These are phyloP conservation scores for Annulohypoxylon bovei DNA, from an alignment of 495 filamentous ascomycete species.

Conservation along the genomic window DNA sequence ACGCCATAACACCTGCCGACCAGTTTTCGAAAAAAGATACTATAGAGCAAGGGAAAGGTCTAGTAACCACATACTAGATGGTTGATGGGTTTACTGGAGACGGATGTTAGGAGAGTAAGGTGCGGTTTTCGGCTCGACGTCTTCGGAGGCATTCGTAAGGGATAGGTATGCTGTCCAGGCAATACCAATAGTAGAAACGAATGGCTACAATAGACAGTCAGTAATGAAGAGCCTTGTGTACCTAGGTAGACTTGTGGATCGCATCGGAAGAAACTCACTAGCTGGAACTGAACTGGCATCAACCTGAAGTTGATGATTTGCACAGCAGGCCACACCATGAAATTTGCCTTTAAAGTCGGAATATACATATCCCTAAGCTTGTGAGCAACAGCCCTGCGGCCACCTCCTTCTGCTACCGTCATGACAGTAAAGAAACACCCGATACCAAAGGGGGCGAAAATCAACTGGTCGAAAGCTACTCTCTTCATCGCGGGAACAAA, in stretches of 20 bases:
- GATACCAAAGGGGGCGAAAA: constrained; percentile 92
- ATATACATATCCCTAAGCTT: constrained; percentile 96
- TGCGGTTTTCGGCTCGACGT: constrained; percentile 52
- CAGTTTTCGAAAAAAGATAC: background rate
- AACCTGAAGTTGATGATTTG: constrained; percentile 97
- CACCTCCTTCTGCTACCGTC: constrained; percentile 95
- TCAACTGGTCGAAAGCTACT: constrained; percentile 92
- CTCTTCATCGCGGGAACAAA: constrained; percentile 85
- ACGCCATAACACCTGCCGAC: constrained; percentile 29
- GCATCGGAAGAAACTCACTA: constrained; percentile 70
- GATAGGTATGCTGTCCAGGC: constrained; percentile 99
- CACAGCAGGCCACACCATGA: constrained; percentile 92
- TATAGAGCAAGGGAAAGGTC: constrained; percentile 12
- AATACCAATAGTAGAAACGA: constrained; percentile 96
- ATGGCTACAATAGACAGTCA: constrained; percentile 69
- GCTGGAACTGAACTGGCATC: constrained; percentile 94
- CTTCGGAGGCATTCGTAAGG: constrained; percentile 88
- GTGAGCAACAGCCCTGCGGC: constrained; percentile 75
- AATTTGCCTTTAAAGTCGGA: constrained; percentile 95
- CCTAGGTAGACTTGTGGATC: background rate
- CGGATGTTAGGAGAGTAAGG: constrained; percentile 46
- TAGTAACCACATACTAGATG: background rate
- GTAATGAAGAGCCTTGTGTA: constrained; percentile 13
- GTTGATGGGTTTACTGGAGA: constrained; percentile 34
- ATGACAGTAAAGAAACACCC: constrained; percentile 94